These are phyloP conservation scores for Macrotyloma uniflorum DNA, from an alignment of 306 rosid species.

Conservation along the genomic window DNA sequence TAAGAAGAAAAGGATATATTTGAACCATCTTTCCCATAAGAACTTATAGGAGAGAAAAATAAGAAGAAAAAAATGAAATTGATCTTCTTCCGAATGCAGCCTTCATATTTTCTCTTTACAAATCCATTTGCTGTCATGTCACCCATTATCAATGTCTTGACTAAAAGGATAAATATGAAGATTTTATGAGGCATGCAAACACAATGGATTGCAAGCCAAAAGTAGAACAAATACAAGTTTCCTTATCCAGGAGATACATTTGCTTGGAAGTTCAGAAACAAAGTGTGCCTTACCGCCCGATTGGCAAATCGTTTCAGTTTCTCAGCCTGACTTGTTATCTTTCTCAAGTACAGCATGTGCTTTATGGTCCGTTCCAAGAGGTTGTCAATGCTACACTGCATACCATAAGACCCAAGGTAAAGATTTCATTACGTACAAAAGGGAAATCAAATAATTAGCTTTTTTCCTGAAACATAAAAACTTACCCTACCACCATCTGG, in stretches of 20 bases:
- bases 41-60: too few species aligned
- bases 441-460: neutral
- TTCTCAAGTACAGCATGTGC: constrained; percentile 75
- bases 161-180: neutral
- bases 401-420: constrained; percentile 25
- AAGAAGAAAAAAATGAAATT: too few species aligned
- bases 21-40: too few species aligned
- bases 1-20: neutral
- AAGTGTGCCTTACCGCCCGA: constrained; percentile 50
- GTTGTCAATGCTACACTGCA: constrained; percentile 93
- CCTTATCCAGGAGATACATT: neutral
- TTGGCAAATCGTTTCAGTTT: constrained; percentile 53
- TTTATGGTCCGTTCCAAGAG: constrained; percentile 81
- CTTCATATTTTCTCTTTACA: neutral
- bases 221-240: neutral
- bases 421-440: neutral
- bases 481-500: constrained; percentile 84
- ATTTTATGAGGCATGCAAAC: neutral
- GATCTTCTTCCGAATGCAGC: neutral
- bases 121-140: neutral
- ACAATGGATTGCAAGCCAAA: neutral
- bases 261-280: neutral
- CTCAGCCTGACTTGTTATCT: constrained; percentile 68
- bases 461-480: neutral
- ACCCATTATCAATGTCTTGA: neutral